phyloP scores from a whole-genome alignment of 495 filamentous ascomycete genomes.

The Penicillium antarcticum region DNA sequence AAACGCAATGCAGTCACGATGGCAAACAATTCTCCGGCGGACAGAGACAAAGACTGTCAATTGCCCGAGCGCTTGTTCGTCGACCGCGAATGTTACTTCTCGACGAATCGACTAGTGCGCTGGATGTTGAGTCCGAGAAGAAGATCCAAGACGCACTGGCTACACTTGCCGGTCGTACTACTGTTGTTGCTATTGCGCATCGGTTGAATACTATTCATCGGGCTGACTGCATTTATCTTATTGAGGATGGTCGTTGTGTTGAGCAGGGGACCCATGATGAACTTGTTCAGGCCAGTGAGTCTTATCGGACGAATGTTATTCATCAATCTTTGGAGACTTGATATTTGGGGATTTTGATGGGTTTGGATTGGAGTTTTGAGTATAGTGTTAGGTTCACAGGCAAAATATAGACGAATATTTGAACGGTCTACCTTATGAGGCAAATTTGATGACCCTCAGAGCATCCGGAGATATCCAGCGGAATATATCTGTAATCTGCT shows the following conservation, averaged over 20 bases:
- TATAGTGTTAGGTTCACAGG: background rate
- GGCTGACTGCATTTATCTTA: constrained; percentile 70
- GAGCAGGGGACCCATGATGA: constrained; percentile 68
- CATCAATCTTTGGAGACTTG: constrained; percentile 33
- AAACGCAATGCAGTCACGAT: constrained; percentile 60
- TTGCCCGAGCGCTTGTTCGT: constrained; percentile 69
- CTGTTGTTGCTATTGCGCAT: constrained; percentile 73
- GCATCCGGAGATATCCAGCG: too few relatives aligned
- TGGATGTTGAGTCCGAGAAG: constrained; percentile 70
- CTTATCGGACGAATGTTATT: constrained; percentile 53
- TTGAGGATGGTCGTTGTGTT: constrained; percentile 63
- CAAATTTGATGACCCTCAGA: too few relatives aligned
- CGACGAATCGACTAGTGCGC: constrained; percentile 71
- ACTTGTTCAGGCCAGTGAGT: constrained; percentile 56
- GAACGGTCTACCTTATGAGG: too few relatives aligned
- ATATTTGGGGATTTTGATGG: background rate
- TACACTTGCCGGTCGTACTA: constrained; percentile 63
- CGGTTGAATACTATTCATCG: constrained; percentile 70
- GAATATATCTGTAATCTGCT: too few relatives aligned
- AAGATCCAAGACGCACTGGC: constrained; percentile 67
- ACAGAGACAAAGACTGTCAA: constrained; percentile 72
- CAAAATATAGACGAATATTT: background rate
- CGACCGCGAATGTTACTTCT: constrained; percentile 65
- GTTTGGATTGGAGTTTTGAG: background rate
- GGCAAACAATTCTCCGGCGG: constrained; percentile 66